A percentile compares a stretch with the other conserved stretches of the same genome.
These are phyloP conservation scores for Amanita jacksonii DNA, from an alignment of 768 basidiomycete genomes.

Conservation along the genomic window DNA sequence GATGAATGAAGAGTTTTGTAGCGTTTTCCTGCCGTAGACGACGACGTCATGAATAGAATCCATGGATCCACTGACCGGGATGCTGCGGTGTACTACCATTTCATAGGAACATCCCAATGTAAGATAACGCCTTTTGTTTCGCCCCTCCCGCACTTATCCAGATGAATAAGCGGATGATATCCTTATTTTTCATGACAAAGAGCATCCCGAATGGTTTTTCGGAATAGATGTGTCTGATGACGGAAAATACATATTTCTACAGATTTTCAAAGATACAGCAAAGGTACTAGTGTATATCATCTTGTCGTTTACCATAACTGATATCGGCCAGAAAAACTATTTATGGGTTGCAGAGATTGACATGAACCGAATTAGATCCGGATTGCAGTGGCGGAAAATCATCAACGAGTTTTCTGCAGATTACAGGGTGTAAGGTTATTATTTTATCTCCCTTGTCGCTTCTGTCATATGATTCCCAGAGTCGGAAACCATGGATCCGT, in stretches of 20 bases:
- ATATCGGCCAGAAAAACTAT: neutral
- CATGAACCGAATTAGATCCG: neutral
- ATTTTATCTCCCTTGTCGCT: neutral
- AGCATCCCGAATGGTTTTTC: neutral
- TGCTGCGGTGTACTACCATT: neutral
- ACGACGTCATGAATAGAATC: neutral
- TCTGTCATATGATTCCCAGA: neutral
- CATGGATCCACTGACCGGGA: too few relatives aligned
- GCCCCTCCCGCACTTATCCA: neutral
- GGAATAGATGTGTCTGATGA: neutral
- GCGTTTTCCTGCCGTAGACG: neutral
- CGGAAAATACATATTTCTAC: neutral
- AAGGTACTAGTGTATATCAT: neutral
- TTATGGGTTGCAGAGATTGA: neutral
- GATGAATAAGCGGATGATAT: neutral
- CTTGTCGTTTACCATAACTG: neutral
- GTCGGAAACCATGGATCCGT: neutral
- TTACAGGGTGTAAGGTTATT: neutral
- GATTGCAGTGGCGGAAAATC: neutral
- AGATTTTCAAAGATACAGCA: neutral
- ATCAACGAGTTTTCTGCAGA: neutral
- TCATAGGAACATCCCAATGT: neutral
- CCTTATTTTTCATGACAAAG: neutral
- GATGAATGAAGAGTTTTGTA: neutral
- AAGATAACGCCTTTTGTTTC: neutral